Percentiles rank a stretch among this genome's conserved stretches.
Conservation (phyloP, 257 asterid genomes). For the Plantago ovata region DNA sequence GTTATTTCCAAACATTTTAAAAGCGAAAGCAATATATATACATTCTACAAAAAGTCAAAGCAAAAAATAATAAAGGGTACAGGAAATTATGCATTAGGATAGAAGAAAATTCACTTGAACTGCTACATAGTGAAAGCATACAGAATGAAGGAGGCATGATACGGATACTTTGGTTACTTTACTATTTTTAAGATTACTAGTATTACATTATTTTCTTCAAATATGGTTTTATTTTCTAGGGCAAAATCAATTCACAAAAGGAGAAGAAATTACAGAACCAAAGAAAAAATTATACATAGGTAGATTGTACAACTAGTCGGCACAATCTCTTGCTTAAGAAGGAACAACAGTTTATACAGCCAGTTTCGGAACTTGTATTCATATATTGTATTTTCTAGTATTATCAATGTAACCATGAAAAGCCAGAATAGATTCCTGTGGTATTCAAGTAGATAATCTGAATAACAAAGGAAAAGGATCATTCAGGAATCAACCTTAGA, state of each 20-base stretch:
- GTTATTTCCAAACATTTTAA: constrained; percentile 14
- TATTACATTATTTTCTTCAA: too few relatives aligned
- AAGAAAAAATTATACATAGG: neutral
- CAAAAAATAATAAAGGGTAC: neutral
- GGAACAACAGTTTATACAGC: neutral
- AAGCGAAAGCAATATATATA: constrained; percentile 13
- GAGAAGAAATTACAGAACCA: neutral
- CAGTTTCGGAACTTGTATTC: neutral
- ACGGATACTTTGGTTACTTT: neutral
- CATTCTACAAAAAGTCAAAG: neutral
- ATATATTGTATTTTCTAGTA: neutral
- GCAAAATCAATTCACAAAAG: too few relatives aligned
- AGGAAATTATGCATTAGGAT: neutral
- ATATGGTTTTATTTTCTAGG: too few relatives aligned
- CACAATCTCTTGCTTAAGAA: neutral
- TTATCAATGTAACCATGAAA: too few relatives aligned
- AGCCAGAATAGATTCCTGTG: too few relatives aligned
- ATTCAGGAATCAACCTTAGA: neutral
- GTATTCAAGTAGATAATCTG: neutral
- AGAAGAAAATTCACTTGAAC: neutral
- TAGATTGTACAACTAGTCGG: neutral
- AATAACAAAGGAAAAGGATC: neutral
- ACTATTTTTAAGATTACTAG: neutral
- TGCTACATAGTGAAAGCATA: neutral
- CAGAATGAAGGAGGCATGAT: neutral